Conservation (phyloP, 164 flowering plant species). For the Malania oleifera region DNA sequence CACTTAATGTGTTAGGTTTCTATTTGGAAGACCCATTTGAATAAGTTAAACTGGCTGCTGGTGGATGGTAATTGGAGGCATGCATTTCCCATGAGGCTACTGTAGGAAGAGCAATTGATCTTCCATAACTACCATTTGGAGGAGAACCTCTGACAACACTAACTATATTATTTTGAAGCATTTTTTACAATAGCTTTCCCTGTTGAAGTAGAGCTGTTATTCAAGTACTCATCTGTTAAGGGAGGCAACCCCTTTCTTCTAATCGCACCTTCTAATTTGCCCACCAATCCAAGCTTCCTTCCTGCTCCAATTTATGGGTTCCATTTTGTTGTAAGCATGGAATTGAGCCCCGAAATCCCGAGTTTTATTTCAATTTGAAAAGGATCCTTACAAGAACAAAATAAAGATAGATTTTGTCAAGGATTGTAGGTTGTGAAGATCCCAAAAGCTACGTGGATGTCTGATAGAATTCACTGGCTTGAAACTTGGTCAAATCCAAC, state of each 20-base stretch:
- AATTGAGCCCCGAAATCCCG: no score
- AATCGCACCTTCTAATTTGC: no score
- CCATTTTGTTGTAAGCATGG: no score
- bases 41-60: conserved; percentile 26
- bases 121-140: conserved; percentile 62
- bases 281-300: no score
- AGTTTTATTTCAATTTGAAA: no score
- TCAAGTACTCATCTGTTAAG: conserved; percentile 42
- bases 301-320: no score
- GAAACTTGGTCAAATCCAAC: no score
- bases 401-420: no score
- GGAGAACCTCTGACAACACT: conserved; percentile 49
- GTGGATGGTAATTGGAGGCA: conserved; percentile 34
- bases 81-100: conserved; percentile 90
- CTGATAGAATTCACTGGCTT: no score
- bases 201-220: conserved; percentile 26
- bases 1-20: conserved; percentile 35
- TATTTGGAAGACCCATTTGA: conserved; percentile 43
- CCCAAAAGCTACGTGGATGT: no score
- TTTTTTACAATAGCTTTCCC: conserved; percentile 39
- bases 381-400: no score
- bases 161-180: conserved; percentile 45
- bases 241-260: conserved; percentile 59
- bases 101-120: conserved; percentile 74
- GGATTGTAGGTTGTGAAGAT: no score